A percentile compares a stretch with the other conserved stretches of the same genome.
phyloP scores from a whole-genome alignment of 2,329 filamentous ascomycete species.

The Colletotrichum cordylinicola region DNA sequence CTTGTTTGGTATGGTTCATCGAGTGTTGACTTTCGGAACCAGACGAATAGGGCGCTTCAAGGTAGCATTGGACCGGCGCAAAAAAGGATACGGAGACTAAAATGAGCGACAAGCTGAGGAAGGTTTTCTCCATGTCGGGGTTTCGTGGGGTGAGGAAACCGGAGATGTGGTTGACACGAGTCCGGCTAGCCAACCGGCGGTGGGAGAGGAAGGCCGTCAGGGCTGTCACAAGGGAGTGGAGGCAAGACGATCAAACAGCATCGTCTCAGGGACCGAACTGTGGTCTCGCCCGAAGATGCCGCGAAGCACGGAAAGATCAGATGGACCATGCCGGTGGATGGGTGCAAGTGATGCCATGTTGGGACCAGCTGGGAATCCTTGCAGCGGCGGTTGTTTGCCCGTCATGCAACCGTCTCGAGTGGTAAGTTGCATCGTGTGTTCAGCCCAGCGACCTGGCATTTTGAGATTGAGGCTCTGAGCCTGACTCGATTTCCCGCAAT shows the following conservation, averaged over 20 bases:
- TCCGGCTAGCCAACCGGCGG: background rate
- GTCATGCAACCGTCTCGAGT: background rate
- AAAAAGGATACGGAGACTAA: background rate
- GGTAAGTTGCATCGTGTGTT: background rate
- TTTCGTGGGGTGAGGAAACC: background rate
- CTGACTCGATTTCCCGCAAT: background rate
- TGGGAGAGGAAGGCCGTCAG: background rate
- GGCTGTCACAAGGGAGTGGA: background rate
- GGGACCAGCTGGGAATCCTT: background rate
- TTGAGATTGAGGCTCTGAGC: background rate
- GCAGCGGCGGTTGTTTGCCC: background rate
- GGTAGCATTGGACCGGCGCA: background rate
- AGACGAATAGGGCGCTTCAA: background rate
- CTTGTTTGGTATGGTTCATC: background rate
- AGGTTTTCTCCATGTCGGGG: background rate
- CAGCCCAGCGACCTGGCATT: background rate
- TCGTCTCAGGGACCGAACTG: conserved; percentile 9
- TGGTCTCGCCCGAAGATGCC: background rate
- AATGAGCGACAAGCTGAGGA: background rate
- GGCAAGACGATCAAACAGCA: conserved; percentile 9
- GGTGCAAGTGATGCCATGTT: background rate
- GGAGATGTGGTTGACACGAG: background rate
- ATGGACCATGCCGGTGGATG: background rate
- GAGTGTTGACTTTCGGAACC: background rate
- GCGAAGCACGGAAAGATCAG: background rate